A percentile compares a stretch with the other conserved stretches of the same genome.
phyloP scores from a whole-genome alignment of 257 asterid species.

The Fraxinus excelsior region DNA sequence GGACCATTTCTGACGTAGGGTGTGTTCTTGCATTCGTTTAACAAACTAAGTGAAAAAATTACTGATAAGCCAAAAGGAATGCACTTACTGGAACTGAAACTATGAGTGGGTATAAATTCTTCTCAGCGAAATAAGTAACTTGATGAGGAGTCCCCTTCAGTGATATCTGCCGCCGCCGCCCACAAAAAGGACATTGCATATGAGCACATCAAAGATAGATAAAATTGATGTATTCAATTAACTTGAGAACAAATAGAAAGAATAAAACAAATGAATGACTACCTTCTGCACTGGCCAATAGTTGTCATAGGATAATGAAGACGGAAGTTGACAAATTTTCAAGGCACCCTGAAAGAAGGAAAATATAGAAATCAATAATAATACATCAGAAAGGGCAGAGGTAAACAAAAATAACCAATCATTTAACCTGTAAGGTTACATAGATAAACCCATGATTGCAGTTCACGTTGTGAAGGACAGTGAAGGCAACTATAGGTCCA shows the following conservation, averaged over 20 bases:
- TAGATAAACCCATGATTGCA: constrained; percentile 94
- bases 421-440: constrained; percentile 77
- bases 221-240: constrained; percentile 13
- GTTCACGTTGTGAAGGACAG: constrained; percentile 95
- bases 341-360: constrained; percentile 67
- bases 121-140: constrained; percentile 90
- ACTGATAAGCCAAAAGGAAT: constrained; percentile 9
- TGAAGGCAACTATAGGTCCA: constrained; percentile 89
- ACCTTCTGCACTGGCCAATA: constrained; percentile 98
- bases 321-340: constrained; percentile 93
- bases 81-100: constrained; percentile 89
- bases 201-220: constrained; percentile 25
- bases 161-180: constrained; percentile 55
- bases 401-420: constrained; percentile 12
- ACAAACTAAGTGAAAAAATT: constrained; percentile 11
- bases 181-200: constrained; percentile 7
- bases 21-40: not conserved
- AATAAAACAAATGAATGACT: constrained; percentile 4
- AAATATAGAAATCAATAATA: constrained; percentile 7
- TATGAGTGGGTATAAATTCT: constrained; percentile 87
- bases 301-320: constrained; percentile 69
- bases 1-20: not conserved
- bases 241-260: constrained; percentile 15
- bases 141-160: constrained; percentile 98
- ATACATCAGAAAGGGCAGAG: constrained; percentile 1